Evolutionary conservation across 257 asterid species (phyloP), one percentile per base, ranked within the genome.

Genomic region (Capsicum chinense): DNA sequence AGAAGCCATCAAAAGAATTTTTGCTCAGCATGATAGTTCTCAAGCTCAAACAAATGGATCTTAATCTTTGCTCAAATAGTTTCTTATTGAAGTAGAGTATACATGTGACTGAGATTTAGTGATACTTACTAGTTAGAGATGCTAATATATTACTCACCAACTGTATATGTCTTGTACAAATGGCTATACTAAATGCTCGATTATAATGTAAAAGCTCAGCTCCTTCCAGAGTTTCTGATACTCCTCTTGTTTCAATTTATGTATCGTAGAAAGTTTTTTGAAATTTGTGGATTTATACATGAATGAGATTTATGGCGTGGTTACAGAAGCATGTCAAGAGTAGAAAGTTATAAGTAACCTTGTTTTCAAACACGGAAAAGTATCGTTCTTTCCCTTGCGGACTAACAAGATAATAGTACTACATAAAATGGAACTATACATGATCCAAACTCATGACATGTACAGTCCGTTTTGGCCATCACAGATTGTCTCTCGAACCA

Each of bases 1-100:
- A 85, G 89, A 88, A 83, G 88, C 88, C 84, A 85, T 88, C 80
- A 88, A 86, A 82, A 85, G 80, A 69, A 56, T 83, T 33, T 88
- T 88, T 62, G 82, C 74, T 56, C 89, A 86, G 59, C 87, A 81
- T 35, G 86, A 76, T 59, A 83, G 52, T 73, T 42, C 84, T 83
- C 87, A 84, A 52, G 11, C 82, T 59, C 86, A 83, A 44, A 76
- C n/a, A 73, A 63, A 26, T 19, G 42, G 68, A 54, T 8, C 73
- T 17, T 47, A 15, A 84, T 6, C 67, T 13, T 4, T 48, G 2
- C 80, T 19, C 44, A 6, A 48, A 19, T 19, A 73, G 80, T 74
- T 76, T 26, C 81, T 52, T 76, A 26, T 26, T 56, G 14, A 21
- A 26, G 26, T 54, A 39, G 14, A 6, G 35, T 50, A 54, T 74